These are phyloP conservation scores for Prototheca stagnorum DNA, from an alignment of 163 green algal species.

Conservation along the genomic window DNA sequence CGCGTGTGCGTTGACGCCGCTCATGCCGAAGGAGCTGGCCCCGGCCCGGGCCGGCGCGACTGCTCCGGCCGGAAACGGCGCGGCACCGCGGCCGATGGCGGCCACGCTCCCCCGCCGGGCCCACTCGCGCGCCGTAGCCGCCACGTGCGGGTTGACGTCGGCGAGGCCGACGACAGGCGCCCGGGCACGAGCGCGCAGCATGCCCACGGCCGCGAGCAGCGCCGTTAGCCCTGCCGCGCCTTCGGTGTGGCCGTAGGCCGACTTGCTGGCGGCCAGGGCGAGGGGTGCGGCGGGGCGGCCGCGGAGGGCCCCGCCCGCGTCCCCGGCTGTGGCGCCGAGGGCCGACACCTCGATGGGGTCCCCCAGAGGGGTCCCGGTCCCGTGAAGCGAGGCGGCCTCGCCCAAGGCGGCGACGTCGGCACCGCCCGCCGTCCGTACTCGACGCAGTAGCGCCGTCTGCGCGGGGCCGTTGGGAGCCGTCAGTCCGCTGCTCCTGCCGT, in stretches of 20 bases:
- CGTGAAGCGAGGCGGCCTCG: constrained; percentile 19
- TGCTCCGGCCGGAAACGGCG: too few relatives aligned
- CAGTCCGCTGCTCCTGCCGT: constrained; percentile 60
- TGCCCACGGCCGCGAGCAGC: too few relatives aligned
- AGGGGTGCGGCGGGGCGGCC: constrained; percentile 16
- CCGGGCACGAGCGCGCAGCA: too few relatives aligned
- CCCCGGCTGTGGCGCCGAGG: too few relatives aligned
- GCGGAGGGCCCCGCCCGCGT: constrained; percentile 5
- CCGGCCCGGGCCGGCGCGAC: constrained; percentile 8
- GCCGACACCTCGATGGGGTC: constrained; percentile 70
- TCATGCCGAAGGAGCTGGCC: constrained; percentile 74
- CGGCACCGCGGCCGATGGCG: too few relatives aligned
- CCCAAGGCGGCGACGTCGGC: constrained; percentile 13
- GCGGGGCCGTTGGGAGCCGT: constrained; percentile 62
- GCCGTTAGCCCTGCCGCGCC: constrained; percentile 44
- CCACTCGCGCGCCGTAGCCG: too few relatives aligned
- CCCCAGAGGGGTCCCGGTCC: constrained; percentile 56
- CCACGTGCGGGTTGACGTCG: constrained; percentile 43
- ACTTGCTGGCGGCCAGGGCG: constrained; percentile 48
- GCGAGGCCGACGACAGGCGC: too few relatives aligned
- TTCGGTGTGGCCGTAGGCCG: constrained; percentile 58
- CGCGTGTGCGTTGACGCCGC: constrained; percentile 63
- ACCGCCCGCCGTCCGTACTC: constrained; percentile 23
- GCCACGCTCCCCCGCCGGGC: too few relatives aligned
- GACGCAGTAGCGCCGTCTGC: constrained; percentile 41